Conservation (phyloP, 441 rosid genomes). For the Erodium texanum region DNA sequence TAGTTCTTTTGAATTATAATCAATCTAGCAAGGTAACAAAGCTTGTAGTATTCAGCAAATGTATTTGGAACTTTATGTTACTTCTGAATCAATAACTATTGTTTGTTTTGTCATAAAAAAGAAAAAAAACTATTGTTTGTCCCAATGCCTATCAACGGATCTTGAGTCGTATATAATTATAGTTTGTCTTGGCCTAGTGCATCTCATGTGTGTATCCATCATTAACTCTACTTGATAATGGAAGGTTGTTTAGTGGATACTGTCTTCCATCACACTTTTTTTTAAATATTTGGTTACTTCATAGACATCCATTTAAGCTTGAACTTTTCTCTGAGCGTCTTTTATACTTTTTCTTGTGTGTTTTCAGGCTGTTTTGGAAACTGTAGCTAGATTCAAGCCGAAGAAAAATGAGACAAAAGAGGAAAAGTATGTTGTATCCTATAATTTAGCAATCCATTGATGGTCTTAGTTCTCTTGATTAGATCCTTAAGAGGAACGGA, state of each 20-base stretch:
- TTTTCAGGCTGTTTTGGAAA: constrained; percentile 72
- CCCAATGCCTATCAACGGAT: no score
- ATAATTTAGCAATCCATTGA: neutral
- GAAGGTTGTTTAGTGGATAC: neutral
- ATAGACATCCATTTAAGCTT: constrained; percentile 4
- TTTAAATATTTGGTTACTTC: neutral
- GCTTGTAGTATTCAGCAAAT: no score
- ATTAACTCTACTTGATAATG: no score
- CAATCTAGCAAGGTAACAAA: no score
- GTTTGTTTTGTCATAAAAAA: no score
- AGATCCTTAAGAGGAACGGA: neutral
- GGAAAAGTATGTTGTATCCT: constrained; percentile 43
- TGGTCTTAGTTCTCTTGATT: neutral
- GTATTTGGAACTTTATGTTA: no score
- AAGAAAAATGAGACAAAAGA: constrained; percentile 77
- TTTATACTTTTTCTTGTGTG: constrained; percentile 6
- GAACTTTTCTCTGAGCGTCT: constrained; percentile 17
- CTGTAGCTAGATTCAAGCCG: constrained; percentile 69
- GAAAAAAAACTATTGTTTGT: no score
- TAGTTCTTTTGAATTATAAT: no score
- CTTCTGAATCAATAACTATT: no score
- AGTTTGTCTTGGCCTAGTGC: no score
- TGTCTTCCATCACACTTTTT: neutral
- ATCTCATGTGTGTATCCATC: no score
- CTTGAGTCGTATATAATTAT: no score